Conservation (phyloP, 1,139 yeast species). For the Geotrichum histeridarum region DNA sequence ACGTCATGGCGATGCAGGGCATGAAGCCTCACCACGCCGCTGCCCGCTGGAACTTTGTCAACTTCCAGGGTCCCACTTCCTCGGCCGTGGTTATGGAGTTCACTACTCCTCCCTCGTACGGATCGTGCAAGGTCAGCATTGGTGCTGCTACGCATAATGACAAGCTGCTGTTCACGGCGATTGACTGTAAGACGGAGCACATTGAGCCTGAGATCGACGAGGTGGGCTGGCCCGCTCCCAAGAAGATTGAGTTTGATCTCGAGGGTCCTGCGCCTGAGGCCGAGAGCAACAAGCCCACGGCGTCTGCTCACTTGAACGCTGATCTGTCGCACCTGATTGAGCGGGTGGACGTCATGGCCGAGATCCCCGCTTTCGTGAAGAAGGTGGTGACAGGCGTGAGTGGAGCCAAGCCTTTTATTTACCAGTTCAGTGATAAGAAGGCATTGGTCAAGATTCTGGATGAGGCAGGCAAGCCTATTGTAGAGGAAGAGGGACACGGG, state of each 20-base stretch:
- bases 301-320: slow-evolving; percentile 35
- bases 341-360: slow-evolving; percentile 96
- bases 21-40: slow-evolving; percentile 99
- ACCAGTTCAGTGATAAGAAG: slow-evolving; percentile 68
- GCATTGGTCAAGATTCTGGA: slow-evolving; percentile 32
- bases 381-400: slow-evolving; percentile 90
- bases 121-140: slow-evolving; percentile 70
- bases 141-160: slow-evolving; percentile 68
- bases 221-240: slow-evolving; percentile 92
- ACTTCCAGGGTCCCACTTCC: slow-evolving; percentile 72
- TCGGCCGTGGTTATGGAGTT: slow-evolving; percentile 90
- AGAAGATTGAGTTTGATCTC: slow-evolving; percentile 55
- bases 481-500: slow-evolving; percentile 58
- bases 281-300: slow-evolving; percentile 38
- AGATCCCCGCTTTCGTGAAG: slow-evolving; percentile 89
- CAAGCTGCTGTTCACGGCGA: slow-evolving; percentile 59
- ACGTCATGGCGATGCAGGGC: slow-evolving; percentile 95
- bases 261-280: slow-evolving; percentile 44
- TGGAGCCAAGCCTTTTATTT: slow-evolving; percentile 92
- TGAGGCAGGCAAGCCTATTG: slow-evolving; percentile 25
- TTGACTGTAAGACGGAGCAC: slow-evolving; percentile 63
- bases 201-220: slow-evolving; percentile 51
- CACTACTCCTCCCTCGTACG: slow-evolving; percentile 89
- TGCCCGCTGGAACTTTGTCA: slow-evolving; percentile 88
- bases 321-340: slow-evolving; percentile 52